A percentile compares a stretch with the other conserved stretches of the same genome.
phyloP scores from a whole-genome alignment of 1,284 basidiomycete genomes.

The Ganoderma lingzhi region DNA sequence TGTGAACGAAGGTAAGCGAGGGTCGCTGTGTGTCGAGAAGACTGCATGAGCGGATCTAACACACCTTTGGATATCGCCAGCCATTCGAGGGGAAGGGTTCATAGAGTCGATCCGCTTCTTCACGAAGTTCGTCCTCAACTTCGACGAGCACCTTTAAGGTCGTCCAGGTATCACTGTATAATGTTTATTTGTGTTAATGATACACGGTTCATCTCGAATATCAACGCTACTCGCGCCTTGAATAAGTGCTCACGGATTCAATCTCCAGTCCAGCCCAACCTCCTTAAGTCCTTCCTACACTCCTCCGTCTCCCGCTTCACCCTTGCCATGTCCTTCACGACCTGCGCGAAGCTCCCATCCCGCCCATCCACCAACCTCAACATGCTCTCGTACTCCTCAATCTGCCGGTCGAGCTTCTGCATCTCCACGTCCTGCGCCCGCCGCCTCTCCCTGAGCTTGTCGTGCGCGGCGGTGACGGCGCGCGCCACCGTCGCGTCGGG shows the following conservation, averaged over 20 bases:
- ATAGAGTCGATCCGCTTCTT: constrained; percentile 38
- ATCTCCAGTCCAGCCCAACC: constrained; percentile 59
- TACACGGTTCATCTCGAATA: too few species aligned
- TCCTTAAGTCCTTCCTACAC: constrained; percentile 53
- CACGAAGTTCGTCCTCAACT: constrained; percentile 39
- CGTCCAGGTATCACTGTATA: background rate
- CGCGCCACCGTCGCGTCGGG: constrained; percentile 39
- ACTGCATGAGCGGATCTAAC: constrained; percentile 12
- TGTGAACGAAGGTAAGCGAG: constrained; percentile 42
- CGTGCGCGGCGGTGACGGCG: constrained; percentile 47
- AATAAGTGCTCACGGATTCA: constrained; percentile 30
- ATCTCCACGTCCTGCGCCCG: constrained; percentile 48
- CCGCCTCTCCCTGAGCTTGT: constrained; percentile 46
- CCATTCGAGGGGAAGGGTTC: constrained; percentile 32
- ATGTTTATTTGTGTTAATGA: background rate
- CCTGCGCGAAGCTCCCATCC: constrained; percentile 50
- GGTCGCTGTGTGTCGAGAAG: background rate
- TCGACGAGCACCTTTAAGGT: constrained; percentile 32
- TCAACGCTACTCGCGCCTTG: background rate
- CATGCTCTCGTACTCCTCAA: constrained; percentile 52
- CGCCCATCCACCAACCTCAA: constrained; percentile 51
- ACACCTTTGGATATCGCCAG: constrained; percentile 12
- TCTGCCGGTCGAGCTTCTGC: constrained; percentile 45
- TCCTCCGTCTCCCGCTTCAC: constrained; percentile 58
- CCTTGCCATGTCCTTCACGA: constrained; percentile 57